phyloP scores from a whole-genome alignment of 108 stramenopile species.

The Skeletonema tropicum region DNA sequence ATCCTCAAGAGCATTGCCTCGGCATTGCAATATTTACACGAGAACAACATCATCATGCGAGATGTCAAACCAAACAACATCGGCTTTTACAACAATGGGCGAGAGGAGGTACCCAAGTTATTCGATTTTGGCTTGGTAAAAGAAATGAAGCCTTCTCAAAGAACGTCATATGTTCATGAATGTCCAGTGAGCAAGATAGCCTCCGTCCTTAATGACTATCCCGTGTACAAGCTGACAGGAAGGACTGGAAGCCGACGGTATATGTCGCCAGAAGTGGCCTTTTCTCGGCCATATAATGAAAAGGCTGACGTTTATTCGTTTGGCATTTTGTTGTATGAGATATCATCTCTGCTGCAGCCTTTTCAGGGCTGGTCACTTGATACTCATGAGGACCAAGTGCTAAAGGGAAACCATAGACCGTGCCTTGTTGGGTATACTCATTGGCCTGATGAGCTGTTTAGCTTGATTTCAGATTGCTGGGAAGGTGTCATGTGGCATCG shows the following conservation, averaged over 20 bases:
- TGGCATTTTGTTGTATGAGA: constrained; percentile 76
- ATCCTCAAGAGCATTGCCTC: constrained; percentile 54
- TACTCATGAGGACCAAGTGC: constrained; percentile 26
- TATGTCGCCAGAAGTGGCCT: constrained; percentile 73
- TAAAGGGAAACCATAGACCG: constrained; percentile 11
- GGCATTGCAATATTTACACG: constrained; percentile 72
- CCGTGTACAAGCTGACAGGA: constrained; percentile 64
- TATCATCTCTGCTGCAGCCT: constrained; percentile 53
- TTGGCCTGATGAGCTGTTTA: constrained; percentile 18
- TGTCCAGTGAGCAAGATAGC: too few relatives aligned
- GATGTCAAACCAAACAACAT: constrained; percentile 77
- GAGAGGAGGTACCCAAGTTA: constrained; percentile 38
- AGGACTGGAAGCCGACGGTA: constrained; percentile 72
- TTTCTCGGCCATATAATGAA: constrained; percentile 39
- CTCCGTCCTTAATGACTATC: constrained; percentile 20
- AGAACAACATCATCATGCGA: constrained; percentile 65
- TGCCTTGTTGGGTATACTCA: constrained; percentile 5
- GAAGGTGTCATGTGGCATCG: constrained; percentile 22
- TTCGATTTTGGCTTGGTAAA: constrained; percentile 81
- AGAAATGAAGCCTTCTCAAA: constrained; percentile 43
- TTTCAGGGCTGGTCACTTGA: constrained; percentile 33
- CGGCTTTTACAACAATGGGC: constrained; percentile 38
- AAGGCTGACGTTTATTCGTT: constrained; percentile 67
- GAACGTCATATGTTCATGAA: neutral
- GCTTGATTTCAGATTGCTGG: constrained; percentile 30